Conservation (phyloP, 441 rosid species). For the Codiaeum variegatum region DNA sequence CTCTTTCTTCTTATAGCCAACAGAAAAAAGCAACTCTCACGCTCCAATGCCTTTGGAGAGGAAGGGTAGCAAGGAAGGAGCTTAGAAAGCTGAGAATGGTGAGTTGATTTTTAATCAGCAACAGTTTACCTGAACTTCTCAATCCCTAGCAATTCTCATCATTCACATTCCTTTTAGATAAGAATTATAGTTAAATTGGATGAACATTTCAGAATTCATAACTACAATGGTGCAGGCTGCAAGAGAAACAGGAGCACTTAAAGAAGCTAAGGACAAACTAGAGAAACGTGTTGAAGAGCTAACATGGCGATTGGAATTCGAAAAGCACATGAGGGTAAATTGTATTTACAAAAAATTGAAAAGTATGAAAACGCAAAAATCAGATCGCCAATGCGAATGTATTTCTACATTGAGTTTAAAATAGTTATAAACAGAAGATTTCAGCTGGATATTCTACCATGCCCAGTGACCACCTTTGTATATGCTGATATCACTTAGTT, state of each 20-base stretch:
- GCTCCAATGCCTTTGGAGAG: conserved; percentile 65
- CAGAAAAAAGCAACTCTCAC: conserved; percentile 46
- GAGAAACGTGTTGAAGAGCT: conserved; percentile 80
- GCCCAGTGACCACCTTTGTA: not conserved
- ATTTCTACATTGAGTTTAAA: not conserved
- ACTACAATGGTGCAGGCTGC: conserved; percentile 52
- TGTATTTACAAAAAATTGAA: not conserved
- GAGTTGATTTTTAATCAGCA: conserved; percentile 15
- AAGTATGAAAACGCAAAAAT: not conserved
- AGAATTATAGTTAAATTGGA: not conserved
- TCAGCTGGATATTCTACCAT: not conserved
- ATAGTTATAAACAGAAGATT: not conserved
- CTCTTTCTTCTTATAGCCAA: conserved; percentile 40
- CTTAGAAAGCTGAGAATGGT: conserved; percentile 66
- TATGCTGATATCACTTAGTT: not conserved
- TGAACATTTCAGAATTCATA: not conserved
- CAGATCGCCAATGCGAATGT: not conserved
- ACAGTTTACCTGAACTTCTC: conserved; percentile 10
- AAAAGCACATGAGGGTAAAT: conserved; percentile 60
- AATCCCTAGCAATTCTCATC: not conserved
- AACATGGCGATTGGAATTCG: conserved; percentile 63
- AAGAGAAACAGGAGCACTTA: conserved; percentile 76
- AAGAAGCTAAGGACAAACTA: conserved; percentile 76
- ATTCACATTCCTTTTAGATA: not conserved
- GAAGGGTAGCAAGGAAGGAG: conserved; percentile 56